phyloP scores from a whole-genome alignment of 2,329 filamentous ascomycete genomes.

The Alternaria tenuissima region DNA sequence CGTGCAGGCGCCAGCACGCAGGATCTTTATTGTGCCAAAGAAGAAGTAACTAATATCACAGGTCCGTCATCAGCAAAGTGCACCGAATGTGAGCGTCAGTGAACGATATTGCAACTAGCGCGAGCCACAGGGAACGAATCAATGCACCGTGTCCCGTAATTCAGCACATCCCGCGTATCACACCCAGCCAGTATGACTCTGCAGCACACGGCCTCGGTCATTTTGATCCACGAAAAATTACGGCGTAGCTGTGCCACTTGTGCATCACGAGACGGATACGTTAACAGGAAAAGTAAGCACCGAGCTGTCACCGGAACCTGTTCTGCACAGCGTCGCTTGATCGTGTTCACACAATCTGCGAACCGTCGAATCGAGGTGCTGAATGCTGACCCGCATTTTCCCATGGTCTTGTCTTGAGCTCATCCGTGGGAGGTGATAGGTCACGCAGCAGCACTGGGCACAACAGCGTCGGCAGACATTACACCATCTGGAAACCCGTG shows the following conservation, averaged over 20 bases:
- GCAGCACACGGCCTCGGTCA: conserved; percentile 37
- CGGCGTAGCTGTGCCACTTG: conserved; percentile 30
- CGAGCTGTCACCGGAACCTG: conserved; percentile 21
- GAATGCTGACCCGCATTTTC: conserved; percentile 28
- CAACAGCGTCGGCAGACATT: conserved; percentile 18
- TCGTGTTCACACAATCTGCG: conserved; percentile 21
- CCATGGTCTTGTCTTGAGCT: conserved; percentile 6
- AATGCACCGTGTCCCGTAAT: conserved; percentile 19
- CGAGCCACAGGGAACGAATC: conserved; percentile 16
- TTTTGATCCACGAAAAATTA: conserved; percentile 27
- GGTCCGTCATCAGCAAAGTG: conserved; percentile 7
- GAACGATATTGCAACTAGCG: conserved; percentile 17
- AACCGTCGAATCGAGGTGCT: conserved; percentile 29
- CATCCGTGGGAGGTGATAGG: conserved; percentile 18
- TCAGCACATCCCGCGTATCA: conserved; percentile 40
- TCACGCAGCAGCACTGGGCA: conserved; percentile 11
- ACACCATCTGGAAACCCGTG: conserved; percentile 23
- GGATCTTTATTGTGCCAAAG: conserved; percentile 4
- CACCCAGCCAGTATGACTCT: conserved; percentile 30
- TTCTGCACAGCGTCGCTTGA: conserved; percentile 20
- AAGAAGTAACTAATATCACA: conserved; percentile 12
- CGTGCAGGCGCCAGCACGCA: not conserved
- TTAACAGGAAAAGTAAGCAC: conserved; percentile 32
- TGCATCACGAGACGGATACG: conserved; percentile 41
- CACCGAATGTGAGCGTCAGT: conserved; percentile 11